Percentiles rank a stretch among this genome's conserved stretches.
Evolutionary conservation across 2,329 filamentous ascomycete genomes (phyloP).

Genomic region (Shiraia bambusicola): DNA sequence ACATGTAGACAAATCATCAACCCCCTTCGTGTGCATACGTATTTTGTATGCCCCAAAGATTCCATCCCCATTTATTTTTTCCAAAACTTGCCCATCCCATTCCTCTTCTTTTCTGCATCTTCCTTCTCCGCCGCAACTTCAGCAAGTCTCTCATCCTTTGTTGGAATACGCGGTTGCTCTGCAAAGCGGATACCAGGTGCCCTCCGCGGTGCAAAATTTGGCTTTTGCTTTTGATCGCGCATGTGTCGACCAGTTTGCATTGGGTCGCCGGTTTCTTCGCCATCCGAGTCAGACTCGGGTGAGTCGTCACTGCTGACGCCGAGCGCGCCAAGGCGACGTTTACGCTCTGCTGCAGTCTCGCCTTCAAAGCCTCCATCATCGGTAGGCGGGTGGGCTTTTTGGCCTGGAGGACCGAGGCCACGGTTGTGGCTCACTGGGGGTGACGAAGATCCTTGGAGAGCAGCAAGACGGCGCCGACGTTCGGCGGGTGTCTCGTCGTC

Average conservation of each 20-base stretch:
- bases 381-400: slow-evolving; percentile 19
- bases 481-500: slow-evolving; percentile 21
- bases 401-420: slow-evolving; percentile 9
- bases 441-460: slow-evolving; percentile 14
- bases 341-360: slow-evolving; percentile 74
- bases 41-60: too few species aligned
- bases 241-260: slow-evolving; percentile 39
- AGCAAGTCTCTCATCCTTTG: slow-evolving; percentile 35
- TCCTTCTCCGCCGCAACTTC: slow-evolving; percentile 29
- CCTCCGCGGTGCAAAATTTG: slow-evolving; percentile 18
- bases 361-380: slow-evolving; percentile 44
- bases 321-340: slow-evolving; percentile 72
- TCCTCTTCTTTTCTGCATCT: slow-evolving; percentile 17
- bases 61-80: slow-evolving; percentile 7
- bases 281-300: slow-evolving; percentile 35
- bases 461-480: slow-evolving; percentile 22
- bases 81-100: slow-evolving; percentile 22
- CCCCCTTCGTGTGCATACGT: too few species aligned
- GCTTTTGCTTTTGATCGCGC: slow-evolving; percentile 9
- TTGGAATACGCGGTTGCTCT: slow-evolving; percentile 46
- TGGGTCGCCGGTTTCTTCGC: slow-evolving; percentile 38
- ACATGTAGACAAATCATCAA: too few species aligned
- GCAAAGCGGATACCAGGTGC: slow-evolving; percentile 64
- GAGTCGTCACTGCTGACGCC: slow-evolving; percentile 52
- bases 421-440: slow-evolving; percentile 14